These are phyloP conservation scores for Psilocybe sp. DNA, from an alignment of 768 basidiomycete genomes.

Conservation along the genomic window DNA sequence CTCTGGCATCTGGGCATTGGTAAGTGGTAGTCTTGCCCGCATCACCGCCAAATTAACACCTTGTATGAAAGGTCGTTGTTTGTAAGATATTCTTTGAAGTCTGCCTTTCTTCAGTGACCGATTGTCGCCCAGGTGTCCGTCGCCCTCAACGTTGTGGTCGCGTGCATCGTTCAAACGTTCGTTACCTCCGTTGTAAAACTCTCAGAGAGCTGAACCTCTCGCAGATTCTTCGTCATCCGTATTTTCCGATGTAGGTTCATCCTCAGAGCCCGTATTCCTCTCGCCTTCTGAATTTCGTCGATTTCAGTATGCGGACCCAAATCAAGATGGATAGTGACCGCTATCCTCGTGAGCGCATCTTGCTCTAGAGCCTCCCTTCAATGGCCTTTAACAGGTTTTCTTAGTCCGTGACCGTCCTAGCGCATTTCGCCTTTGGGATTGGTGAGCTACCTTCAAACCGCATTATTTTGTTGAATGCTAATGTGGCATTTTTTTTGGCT, in stretches of 20 bases:
- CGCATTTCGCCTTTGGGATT: slow-evolving; percentile 34
- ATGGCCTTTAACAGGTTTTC: background rate
- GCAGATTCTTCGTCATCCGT: slow-evolving; percentile 31
- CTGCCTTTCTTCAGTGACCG: background rate
- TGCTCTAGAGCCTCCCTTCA: background rate
- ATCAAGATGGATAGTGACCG: slow-evolving; percentile 29
- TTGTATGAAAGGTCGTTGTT: slow-evolving; percentile 27
- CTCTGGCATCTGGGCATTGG: slow-evolving; percentile 34
- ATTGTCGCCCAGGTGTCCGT: slow-evolving; percentile 20
- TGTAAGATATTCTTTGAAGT: slow-evolving; percentile 18
- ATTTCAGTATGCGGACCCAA: slow-evolving; percentile 27
- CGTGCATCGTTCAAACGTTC: slow-evolving; percentile 30
- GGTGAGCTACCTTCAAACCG: slow-evolving; percentile 19
- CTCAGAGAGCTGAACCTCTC: background rate
- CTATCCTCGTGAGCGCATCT: slow-evolving; percentile 23
- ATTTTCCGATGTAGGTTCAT: slow-evolving; percentile 26
- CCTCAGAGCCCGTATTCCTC: background rate
- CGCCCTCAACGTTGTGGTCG: slow-evolving; percentile 26
- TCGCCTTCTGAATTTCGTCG: background rate
- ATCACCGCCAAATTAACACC: background rate
- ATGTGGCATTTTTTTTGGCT: background rate
- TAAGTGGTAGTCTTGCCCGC: slow-evolving; percentile 9
- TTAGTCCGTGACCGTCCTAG: slow-evolving; percentile 23
- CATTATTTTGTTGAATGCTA: background rate
- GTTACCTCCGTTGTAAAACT: background rate